A percentile compares a stretch with the other conserved stretches of the same genome.
Conservation (phyloP, 164 flowering plant species). For the Magnolia sinica region DNA sequence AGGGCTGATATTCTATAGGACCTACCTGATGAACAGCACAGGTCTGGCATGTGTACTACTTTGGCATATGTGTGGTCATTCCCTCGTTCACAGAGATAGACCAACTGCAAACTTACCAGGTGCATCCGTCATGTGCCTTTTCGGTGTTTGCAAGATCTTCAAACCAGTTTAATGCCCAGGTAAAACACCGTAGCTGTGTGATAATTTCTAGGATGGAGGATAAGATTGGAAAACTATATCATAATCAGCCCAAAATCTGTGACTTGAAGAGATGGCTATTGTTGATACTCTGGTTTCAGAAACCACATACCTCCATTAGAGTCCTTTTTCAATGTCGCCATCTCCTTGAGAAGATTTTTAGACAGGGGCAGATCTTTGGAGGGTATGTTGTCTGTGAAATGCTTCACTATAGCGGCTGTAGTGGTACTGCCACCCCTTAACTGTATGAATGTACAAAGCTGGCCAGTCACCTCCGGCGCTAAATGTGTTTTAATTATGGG, state of each 20-base stretch:
- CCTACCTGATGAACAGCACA: background rate
- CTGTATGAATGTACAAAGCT: slow-evolving; percentile 82
- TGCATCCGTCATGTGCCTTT: background rate
- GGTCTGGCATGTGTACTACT: background rate
- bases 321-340: slow-evolving; percentile 62
- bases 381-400: slow-evolving; percentile 76
- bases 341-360: slow-evolving; percentile 83
- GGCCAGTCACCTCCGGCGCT: slow-evolving; percentile 86
- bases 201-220: background rate
- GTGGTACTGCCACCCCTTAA: slow-evolving; percentile 63
- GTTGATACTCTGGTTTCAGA: slow-evolving; percentile 73
- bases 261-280: background rate
- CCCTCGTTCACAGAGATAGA: background rate
- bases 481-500: slow-evolving; percentile 20
- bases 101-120: background rate
- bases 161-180: background rate
- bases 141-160: background rate
- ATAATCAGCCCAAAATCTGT: background rate
- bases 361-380: slow-evolving; percentile 68
- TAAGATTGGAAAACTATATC: background rate
- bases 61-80: background rate
- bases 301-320: slow-evolving; percentile 69
- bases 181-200: background rate
- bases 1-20: no score
- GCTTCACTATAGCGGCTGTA: slow-evolving; percentile 62